Base-by-base conservation (phyloP, 768 basidiomycete genomes). In the Macrolepiota fuliginosa region DNA sequence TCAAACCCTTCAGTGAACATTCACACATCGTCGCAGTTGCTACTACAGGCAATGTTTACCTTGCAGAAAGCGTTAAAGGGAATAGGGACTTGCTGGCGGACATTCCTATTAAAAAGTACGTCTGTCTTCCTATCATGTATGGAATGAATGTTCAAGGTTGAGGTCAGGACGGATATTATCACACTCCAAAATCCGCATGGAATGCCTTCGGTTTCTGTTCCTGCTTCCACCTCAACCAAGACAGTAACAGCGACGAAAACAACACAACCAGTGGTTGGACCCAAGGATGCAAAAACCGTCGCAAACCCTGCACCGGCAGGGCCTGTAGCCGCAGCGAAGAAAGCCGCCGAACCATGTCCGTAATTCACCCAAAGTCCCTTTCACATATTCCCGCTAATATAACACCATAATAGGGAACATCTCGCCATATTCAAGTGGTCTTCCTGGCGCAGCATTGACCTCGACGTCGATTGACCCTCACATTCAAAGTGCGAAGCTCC, bases 1-100 rank as follows among this genome's bases (percentile, higher is more conserved):
- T 96, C 84, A 98, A 98, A 72, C 90, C 92, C 1, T 97, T 99
- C 81, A 95, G 83, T 70, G 90, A 96, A 64, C 96, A 98, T 72
- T 96, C 96, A 1, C 92, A 98, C 70, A 92, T 99, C 58, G 92
- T 94, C 39, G 91, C 92, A 45, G 87, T 97, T 66, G 88, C 89
- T 5, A 89, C 87, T 0, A 94, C 94, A 0, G 95, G 94, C 15
- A 97, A 97, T 70, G 94, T 98, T 13, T 98, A 91, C 73, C 81
- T 96, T 17, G 89, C 90, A 7, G 97, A 98, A 51, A 96, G 95
- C 66, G 79, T 94, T 62, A 93, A 88, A 69, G 91, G 89, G 22
- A 90, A 91, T 62, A 82, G 79, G 65, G 97, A 99, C 72, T 78
- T 98, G n/a, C 79, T 98, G 9, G 84, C 81, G 29, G 97, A 98